Base-by-base conservation (phyloP, 169 alveolate genomes). In the Eimeria praecox region DNA sequence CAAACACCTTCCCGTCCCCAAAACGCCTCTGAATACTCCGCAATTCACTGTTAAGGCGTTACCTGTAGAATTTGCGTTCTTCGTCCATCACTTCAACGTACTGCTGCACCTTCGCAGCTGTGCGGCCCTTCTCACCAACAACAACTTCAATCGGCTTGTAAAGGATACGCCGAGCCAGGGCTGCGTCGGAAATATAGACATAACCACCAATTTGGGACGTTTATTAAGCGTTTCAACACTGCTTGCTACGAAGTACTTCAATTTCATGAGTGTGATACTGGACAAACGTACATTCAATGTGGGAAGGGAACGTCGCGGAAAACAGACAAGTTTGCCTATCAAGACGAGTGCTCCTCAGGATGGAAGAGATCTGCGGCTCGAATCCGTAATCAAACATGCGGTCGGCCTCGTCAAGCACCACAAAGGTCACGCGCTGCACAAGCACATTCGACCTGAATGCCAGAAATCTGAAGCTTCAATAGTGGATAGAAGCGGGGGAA, bases 251-350 rank as follows among this genome's bases (percentile, higher is more conserved):
- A 66, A 66, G 4, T 4, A 71, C 52, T 73, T n/a, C 83, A 35
- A 49, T 73, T 52, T 52, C 83, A 12, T 73, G 52, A 18, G 83
- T 66, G 33, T 16, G 52, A 12, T 33, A 5, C 54, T 38, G 1
- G 42, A 42, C 44, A 22, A 24, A 27, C 95, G 6, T 64, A 88
- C 96, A 96, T 96, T 99, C 99, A 22, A 99, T 99, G 78, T 98
- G 96, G 78, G 98, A 98, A 0, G 99, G 99, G 97, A 99, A 99
- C 10, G 99, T 99, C 3, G 99, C 99, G 38, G 99, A 99, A 95
- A 99, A 99, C 98, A 99, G 98, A 22, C 99, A 99, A 77, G 99
- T 98, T 97, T 99, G 99, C 85, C 95, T 87, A 56, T 92, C 96
- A 5, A 95, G 97, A 73, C 94, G 96, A 52, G 95, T 91, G 86